phyloP scores from a whole-genome alignment of 345 rosid genomes.

The Passiflora organensis region DNA sequence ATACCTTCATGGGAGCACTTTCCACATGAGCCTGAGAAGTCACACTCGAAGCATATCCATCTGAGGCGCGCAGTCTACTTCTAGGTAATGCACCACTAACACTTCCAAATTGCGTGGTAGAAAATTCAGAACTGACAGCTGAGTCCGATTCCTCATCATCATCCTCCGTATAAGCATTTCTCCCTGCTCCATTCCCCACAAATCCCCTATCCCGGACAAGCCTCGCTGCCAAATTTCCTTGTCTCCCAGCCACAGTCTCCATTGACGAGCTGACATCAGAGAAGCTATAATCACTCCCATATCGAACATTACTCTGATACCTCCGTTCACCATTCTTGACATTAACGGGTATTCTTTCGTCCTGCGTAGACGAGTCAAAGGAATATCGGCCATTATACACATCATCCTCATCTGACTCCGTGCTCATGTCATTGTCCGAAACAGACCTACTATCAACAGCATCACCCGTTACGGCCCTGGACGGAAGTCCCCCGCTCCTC shows the following conservation, averaged over 20 bases:
- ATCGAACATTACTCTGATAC: slow-evolving; percentile 9
- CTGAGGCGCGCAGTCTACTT: slow-evolving; percentile 38
- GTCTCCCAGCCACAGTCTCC: slow-evolving; percentile 52
- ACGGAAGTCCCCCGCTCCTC: slow-evolving; percentile 57
- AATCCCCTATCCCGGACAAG: slow-evolving; percentile 29
- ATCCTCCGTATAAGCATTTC: slow-evolving; percentile 47
- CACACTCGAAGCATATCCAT: slow-evolving; percentile 52
- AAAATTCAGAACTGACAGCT: slow-evolving; percentile 72
- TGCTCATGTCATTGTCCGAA: slow-evolving; percentile 16
- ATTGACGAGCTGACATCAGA: slow-evolving; percentile 84
- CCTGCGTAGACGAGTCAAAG: slow-evolving; percentile 18
- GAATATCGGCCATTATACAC: slow-evolving; percentile 17
- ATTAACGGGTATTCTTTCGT: slow-evolving; percentile 11
- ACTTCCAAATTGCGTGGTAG: slow-evolving; percentile 52
- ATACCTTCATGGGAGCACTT: slow-evolving; percentile 13
- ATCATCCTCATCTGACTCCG: slow-evolving; percentile 18
- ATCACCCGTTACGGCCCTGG: slow-evolving; percentile 32
- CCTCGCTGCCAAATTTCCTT: slow-evolving; percentile 28
- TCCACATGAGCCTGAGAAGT: slow-evolving; percentile 34
- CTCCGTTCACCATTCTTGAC: slow-evolving; percentile 1
- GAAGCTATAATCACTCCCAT: slow-evolving; percentile 42
- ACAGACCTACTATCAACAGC: slow-evolving; percentile 19
- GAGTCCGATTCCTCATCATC: slow-evolving; percentile 63
- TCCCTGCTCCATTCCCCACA: slow-evolving; percentile 28
- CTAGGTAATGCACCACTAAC: slow-evolving; percentile 39